Base-by-base conservation (phyloP, 2,329 filamentous ascomycete species). In the Colletotrichum kahawae region DNA sequence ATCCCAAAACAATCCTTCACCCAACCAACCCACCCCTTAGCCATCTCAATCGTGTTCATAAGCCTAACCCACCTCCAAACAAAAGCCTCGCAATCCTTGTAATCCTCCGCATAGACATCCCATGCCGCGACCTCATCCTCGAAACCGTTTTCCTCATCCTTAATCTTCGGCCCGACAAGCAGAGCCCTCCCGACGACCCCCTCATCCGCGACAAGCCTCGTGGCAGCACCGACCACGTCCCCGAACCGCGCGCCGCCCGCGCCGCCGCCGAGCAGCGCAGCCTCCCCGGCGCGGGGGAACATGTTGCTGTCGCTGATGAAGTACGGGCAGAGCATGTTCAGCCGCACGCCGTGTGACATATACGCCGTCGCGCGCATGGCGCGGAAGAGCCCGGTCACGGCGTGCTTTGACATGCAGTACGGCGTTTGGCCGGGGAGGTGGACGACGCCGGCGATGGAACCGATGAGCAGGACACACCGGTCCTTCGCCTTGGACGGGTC, bases 321-420 rank as follows among this genome's bases (percentile, higher is more conserved):
- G 82, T 93, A 94, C 0, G 93, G 93, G 73, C 88, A 89, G n/a
- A 94, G 81, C 79, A 93, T 86, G 80, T 94, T 94, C 74, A 93
- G 85, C 59, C 93, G 87, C 56, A 94, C 83, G 29, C 90, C 90
- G 56, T 87, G 82, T 24, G 57, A 27, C 38, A 82, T 77, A 69
- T 87, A 86, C 4, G 88, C 84, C 0, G 88, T 88, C 5, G 85
- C 81, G 18, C 92, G 87, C 60, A 94, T 83, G 7, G 87, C 86
- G 57, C 92, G 88, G 82, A 92, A 94, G 38, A 94, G 83, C 0
- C 92, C 93, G 13, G 93, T 85, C 1, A 94, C 88, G 24, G 88
- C 92, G 82, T 94, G 93, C 81, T 94, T 94, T 59, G 90, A 88
- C 36, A 89, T 86, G 29, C 87, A 87, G 81, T 94, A 94, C 71